phyloP scores from a whole-genome alignment of 129 eudicot species.

The Flaveria ramosissima region DNA sequence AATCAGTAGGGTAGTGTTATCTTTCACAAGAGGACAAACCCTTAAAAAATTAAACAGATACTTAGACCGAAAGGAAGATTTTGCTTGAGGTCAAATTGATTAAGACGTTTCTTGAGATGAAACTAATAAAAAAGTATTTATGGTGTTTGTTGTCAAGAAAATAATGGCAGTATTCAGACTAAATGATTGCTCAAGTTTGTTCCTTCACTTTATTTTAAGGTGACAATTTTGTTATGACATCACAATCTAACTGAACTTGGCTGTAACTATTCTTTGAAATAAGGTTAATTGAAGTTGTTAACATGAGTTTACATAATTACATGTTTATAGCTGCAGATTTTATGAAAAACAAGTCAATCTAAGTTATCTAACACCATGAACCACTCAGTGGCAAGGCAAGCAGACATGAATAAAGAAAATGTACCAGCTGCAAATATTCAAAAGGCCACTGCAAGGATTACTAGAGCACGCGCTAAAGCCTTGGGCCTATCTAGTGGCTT shows the following conservation, averaged over 20 bases:
- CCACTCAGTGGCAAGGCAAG: slow-evolving; percentile 34
- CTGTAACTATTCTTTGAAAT: neutral
- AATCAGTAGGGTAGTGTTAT: slow-evolving; percentile 18
- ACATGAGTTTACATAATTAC: slow-evolving; percentile 10
- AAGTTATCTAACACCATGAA: slow-evolving; percentile 24
- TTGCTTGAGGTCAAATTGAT: slow-evolving; percentile 11
- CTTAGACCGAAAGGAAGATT: neutral
- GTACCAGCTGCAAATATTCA: slow-evolving; percentile 39
- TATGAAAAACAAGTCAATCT: slow-evolving; percentile 34
- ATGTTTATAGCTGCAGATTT: slow-evolving; percentile 44
- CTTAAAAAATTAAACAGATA: slow-evolving; percentile 6
- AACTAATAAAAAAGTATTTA: slow-evolving; percentile 12
- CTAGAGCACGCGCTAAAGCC: slow-evolving; percentile 83
- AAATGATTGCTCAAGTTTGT: neutral
- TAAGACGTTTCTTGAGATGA: neutral
- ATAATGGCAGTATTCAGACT: neutral
- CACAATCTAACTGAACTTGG: slow-evolving; percentile 1
- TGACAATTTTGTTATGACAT: neutral
- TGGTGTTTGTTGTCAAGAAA: slow-evolving; percentile 8
- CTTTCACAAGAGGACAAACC: slow-evolving; percentile 16
- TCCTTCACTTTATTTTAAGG: neutral
- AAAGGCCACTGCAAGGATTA: slow-evolving; percentile 57
- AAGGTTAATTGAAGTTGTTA: slow-evolving; percentile 13
- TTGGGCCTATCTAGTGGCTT: slow-evolving; percentile 52
- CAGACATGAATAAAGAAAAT: slow-evolving; percentile 68